Evolutionary conservation across 768 basidiomycete genomes (phyloP).

Genomic region (Candolleomyces efflorescens): DNA sequence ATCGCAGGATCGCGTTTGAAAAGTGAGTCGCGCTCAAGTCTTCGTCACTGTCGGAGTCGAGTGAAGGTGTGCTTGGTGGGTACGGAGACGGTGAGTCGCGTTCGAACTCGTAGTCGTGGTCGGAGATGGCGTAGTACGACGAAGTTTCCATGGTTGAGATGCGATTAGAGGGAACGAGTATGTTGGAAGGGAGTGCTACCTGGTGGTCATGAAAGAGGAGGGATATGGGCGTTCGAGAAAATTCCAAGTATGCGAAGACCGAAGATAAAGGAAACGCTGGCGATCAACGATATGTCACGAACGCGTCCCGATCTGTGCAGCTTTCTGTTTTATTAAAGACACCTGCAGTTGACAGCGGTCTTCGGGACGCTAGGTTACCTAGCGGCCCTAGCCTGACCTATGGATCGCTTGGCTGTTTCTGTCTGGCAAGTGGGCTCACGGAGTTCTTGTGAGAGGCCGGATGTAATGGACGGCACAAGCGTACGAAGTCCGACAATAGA

Average conservation of each 20-base stretch:
- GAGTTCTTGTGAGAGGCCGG: constrained; percentile 3
- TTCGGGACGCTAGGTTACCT: not conserved
- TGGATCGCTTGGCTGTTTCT: not conserved
- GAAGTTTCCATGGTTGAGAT: not conserved
- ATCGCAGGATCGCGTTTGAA: constrained; percentile 18
- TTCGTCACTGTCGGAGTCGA: constrained; percentile 17
- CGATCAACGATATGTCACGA: not conserved
- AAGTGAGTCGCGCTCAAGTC: constrained; percentile 8
- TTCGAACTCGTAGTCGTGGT: constrained; percentile 14
- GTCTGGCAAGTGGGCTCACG: not conserved
- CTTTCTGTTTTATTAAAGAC: not conserved
- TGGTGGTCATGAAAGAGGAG: not conserved
- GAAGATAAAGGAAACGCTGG: not conserved
- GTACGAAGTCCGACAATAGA: not conserved
- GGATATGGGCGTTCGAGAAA: not conserved
- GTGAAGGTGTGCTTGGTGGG: constrained; percentile 21
- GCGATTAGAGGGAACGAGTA: not conserved
- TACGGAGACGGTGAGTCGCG: constrained; percentile 21
- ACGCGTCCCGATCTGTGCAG: not conserved
- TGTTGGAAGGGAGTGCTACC: not conserved
- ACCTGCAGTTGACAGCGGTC: not conserved
- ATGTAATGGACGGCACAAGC: constrained; percentile 1
- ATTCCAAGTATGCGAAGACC: not conserved
- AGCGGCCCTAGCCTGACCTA: no score
- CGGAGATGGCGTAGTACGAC: constrained; percentile 4